These are phyloP conservation scores for Tetradesmus lagerheimii DNA, from an alignment of 139 green algal genomes.

Conservation along the genomic window DNA sequence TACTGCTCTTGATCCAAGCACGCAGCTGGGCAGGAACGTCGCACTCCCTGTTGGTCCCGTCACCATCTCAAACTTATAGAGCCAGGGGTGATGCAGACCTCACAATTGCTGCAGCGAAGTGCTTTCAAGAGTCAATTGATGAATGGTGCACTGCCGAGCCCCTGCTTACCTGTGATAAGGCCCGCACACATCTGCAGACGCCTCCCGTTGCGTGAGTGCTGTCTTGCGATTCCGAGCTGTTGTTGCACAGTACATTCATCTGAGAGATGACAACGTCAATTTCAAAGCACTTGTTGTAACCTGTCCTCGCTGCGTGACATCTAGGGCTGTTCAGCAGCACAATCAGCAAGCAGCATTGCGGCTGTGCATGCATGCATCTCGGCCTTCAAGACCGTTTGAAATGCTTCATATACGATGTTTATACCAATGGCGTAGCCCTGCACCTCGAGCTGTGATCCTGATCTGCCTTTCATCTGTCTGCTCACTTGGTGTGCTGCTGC, in stretches of 20 bases:
- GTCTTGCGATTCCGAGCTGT: neutral
- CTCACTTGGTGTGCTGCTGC: neutral
- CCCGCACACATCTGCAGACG: neutral
- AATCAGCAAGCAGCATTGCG: neutral
- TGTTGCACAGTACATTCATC: neutral
- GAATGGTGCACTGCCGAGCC: neutral
- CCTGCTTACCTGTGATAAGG: neutral
- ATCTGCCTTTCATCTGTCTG: neutral
- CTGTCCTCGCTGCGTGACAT: neutral
- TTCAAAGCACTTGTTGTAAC: neutral
- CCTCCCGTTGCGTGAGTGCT: slow-evolving; percentile 6
- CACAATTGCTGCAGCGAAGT: neutral
- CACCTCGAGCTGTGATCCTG: neutral
- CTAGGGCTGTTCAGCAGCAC: neutral
- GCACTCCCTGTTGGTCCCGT: neutral
- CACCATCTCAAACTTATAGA: neutral
- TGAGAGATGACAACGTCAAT: no score
- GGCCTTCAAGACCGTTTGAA: neutral
- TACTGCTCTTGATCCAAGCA: no score
- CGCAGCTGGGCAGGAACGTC: neutral
- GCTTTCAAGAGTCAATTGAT: neutral
- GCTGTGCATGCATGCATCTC: neutral
- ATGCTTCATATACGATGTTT: neutral
- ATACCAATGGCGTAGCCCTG: neutral
- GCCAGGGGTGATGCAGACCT: neutral